A percentile compares a stretch with the other conserved stretches of the same genome.
Evolutionary conservation across 1,284 basidiomycete genomes (phyloP).

Genomic region (Acaromyces ingoldii): DNA sequence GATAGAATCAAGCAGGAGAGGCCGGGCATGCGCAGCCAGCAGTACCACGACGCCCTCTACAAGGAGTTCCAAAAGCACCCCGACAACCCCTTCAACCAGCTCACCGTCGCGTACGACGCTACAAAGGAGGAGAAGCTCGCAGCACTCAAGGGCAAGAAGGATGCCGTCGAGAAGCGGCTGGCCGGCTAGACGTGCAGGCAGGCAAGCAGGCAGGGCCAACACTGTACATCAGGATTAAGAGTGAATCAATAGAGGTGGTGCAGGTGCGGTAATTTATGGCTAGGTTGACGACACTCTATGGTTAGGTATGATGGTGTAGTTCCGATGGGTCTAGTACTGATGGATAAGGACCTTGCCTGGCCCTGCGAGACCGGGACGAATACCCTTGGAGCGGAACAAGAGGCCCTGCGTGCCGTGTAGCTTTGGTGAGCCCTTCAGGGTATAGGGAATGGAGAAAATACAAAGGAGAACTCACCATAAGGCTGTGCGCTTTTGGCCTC

Average conservation of each 20-base stretch:
- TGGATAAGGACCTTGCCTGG: conserved; percentile 2
- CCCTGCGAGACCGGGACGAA: neutral
- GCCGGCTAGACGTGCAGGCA: no score
- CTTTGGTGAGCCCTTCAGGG: no score
- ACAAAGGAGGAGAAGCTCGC: conserved; percentile 73
- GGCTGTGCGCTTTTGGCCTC: neutral
- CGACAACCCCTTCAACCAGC: conserved; percentile 69
- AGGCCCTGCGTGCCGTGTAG: neutral
- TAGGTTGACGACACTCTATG: no score
- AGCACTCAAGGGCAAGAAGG: conserved; percentile 59
- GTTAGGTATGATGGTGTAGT: no score
- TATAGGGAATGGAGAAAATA: no score
- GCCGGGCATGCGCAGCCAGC: conserved; percentile 75
- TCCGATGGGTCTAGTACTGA: no score
- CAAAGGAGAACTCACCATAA: neutral
- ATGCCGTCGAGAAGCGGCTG: conserved; percentile 41
- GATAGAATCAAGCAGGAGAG: conserved; percentile 73
- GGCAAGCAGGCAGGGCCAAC: no score
- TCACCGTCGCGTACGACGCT: conserved; percentile 67
- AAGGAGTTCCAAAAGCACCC: conserved; percentile 62
- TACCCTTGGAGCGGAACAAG: conserved; percentile 1
- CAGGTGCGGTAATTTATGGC: no score
- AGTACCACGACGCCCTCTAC: conserved; percentile 61
- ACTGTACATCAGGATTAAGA: no score
- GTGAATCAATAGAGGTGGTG: no score